Base-by-base conservation (phyloP, 208 protist genomes). In the Lotmaria passim region DNA sequence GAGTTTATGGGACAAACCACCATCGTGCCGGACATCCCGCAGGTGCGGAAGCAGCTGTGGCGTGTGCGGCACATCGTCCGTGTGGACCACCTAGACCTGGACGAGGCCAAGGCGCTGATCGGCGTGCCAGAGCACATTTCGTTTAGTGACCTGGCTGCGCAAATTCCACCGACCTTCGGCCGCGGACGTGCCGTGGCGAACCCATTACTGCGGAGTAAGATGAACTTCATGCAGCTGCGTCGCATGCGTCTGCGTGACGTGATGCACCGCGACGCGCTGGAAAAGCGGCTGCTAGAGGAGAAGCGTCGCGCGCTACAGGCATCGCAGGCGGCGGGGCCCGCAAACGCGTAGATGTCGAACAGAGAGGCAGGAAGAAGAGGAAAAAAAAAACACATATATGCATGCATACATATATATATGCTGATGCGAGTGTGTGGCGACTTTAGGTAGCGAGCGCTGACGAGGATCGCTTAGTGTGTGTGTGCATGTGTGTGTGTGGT, bases 1-100 rank as follows among this genome's bases (percentile, higher is more conserved):
- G 91, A 96, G 86, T 96, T 87, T 50, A 85, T 78, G 74, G 91
- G 91, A 0, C 91, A 96, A 63, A 91, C 87, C 11, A 83, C 73
- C 14, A 91, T 96, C 47, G 67, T 89, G n/a, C 87, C 91, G 1
- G 91, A 96, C 64, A 81, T 90, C 23, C 91, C 91, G 7, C 50
- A 56, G 2, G 82, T 93, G 58, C 78, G 91, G n/a, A 86, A 86
- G 81, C 73, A 41, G 50, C 76, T 96, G 14, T 96, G 87, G 85
- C 83, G 87, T 12, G 85, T 87, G 52, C 83, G 91, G 14, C 80
- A 93, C 69, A 63, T 94, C 4, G 88, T 96, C 33, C 78, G 79
- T 21, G 57, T 96, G 15, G 91, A 96, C 51, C 76, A 83, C 58
- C 56, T 96, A 0, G 87, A 93, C 56, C 74, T 96, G 0, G 91